Evolutionary conservation across 805 yeast species (phyloP).

Genomic region (Lachancea waltii): DNA sequence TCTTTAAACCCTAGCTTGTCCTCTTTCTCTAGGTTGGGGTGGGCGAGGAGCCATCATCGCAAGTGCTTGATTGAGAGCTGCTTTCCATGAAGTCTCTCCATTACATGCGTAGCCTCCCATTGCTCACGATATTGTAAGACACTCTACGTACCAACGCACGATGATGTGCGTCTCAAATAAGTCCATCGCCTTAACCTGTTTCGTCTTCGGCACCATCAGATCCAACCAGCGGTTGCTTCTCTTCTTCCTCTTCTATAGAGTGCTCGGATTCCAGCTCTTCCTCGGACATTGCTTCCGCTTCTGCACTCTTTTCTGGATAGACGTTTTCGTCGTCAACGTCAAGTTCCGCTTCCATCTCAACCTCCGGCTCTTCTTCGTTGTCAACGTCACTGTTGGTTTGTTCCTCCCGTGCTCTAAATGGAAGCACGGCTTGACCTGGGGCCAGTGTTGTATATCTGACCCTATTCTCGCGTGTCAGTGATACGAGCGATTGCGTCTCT

Average conservation of each 20-base stretch:
- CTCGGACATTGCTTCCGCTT: slow-evolving; percentile 10
- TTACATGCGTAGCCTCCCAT: too few species aligned
- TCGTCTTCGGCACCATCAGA: too few species aligned
- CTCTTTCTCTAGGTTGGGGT: too few species aligned
- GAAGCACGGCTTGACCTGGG: slow-evolving; percentile 11
- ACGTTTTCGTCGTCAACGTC: slow-evolving; percentile 10
- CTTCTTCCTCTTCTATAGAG: slow-evolving; percentile 1
- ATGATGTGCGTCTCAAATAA: too few species aligned
- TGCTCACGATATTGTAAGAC: too few species aligned
- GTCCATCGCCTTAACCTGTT: too few species aligned
- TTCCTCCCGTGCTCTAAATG: slow-evolving; percentile 8
- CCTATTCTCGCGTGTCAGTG: slow-evolving; percentile 23
- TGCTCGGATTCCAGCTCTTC: slow-evolving; percentile 15
- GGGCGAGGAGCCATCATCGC: too few species aligned
- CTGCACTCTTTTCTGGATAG: slow-evolving; percentile 12
- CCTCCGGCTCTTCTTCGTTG: slow-evolving; percentile 9
- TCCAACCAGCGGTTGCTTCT: too few species aligned
- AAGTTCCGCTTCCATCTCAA: slow-evolving; percentile 7
- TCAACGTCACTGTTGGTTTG: slow-evolving; percentile 6
- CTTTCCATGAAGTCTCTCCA: too few species aligned
- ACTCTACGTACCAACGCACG: too few species aligned
- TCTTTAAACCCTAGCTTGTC: too few species aligned
- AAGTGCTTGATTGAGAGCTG: too few species aligned
- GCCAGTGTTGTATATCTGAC: slow-evolving; percentile 23
- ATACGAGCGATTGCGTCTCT: slow-evolving; percentile 19